Conservation (phyloP, 2,329 filamentous ascomycete genomes). For the Aspergillus sp. region DNA sequence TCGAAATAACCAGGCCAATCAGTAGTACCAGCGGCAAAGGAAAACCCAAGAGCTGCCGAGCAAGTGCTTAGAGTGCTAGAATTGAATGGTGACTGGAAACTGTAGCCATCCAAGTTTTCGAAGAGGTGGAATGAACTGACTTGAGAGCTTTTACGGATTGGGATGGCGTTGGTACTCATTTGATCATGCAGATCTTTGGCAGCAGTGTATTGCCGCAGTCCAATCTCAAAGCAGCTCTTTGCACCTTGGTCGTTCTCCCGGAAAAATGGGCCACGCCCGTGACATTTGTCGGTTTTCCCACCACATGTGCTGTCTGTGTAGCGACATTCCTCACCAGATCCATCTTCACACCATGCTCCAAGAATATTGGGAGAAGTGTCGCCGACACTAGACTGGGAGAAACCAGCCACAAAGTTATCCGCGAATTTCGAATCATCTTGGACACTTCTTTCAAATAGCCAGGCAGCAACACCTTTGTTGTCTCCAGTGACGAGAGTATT, state of each 20-base stretch:
- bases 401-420: slow-evolving; percentile 79
- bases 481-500: slow-evolving; percentile 91
- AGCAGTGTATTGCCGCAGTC: slow-evolving; percentile 45
- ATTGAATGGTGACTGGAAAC: slow-evolving; percentile 69
- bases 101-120: slow-evolving; percentile 74
- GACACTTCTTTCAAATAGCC: slow-evolving; percentile 74
- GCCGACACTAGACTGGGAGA: slow-evolving; percentile 87
- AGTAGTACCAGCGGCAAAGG: slow-evolving; percentile 88
- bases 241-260: slow-evolving; percentile 45
- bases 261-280: slow-evolving; percentile 49
- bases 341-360: slow-evolving; percentile 88
- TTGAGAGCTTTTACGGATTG: slow-evolving; percentile 57
- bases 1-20: slow-evolving; percentile 91
- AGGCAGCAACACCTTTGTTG: slow-evolving; percentile 92
- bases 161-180: slow-evolving; percentile 41
- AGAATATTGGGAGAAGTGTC: slow-evolving; percentile 87
- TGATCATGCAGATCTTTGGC: slow-evolving; percentile 57
- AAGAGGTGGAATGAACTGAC: slow-evolving; percentile 86
- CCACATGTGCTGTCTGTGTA: slow-evolving; percentile 77
- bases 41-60: slow-evolving; percentile 84
- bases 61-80: slow-evolving; percentile 68
- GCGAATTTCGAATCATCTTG: slow-evolving; percentile 55
- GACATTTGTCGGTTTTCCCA: slow-evolving; percentile 44
- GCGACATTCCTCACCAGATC: slow-evolving; percentile 56
- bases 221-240: slow-evolving; percentile 52